Evolutionary conservation across 495 filamentous ascomycete species (phyloP).

Genomic region (Neurospora hispaniola): DNA sequence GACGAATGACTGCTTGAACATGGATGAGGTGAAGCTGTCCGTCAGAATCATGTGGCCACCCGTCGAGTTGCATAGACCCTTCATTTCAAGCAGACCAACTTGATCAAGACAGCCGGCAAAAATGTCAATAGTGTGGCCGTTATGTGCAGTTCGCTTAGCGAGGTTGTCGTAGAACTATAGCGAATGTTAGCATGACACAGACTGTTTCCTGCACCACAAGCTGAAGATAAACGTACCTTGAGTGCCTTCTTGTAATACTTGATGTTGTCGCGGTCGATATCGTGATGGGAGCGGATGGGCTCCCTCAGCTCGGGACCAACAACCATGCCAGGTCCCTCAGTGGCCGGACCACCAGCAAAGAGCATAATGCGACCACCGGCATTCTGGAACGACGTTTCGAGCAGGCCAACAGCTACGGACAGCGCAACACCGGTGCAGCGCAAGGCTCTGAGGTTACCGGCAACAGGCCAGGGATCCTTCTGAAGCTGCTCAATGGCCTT

Average conservation of each 20-base stretch:
- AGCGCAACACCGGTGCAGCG: constrained; percentile 95
- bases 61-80: constrained; percentile 89
- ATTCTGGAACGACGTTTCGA: constrained; percentile 94
- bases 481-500: constrained; percentile 94
- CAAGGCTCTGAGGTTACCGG: constrained; percentile 83
- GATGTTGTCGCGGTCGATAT: constrained; percentile 97
- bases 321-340: constrained; percentile 93
- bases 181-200: constrained; percentile 13
- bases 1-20: constrained; percentile 99
- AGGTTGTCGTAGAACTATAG: constrained; percentile 90
- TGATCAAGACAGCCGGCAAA: constrained; percentile 98
- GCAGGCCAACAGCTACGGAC: constrained; percentile 83
- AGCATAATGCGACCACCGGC: constrained; percentile 93
- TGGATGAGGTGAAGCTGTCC: constrained; percentile 97
- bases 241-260: constrained; percentile 99
- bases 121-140: constrained; percentile 94
- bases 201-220: neutral
- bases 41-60: constrained; percentile 98
- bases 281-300: constrained; percentile 95
- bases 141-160: constrained; percentile 92
- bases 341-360: constrained; percentile 90
- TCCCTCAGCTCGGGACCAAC: constrained; percentile 96
- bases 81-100: constrained; percentile 97
- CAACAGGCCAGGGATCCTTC: constrained; percentile 96
- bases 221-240: constrained; percentile 50